A percentile compares a stretch with the other conserved stretches of the same genome.
These are phyloP conservation scores for Scheffersomyces spartinae DNA, from an alignment of 805 yeast genomes.

Conservation along the genomic window DNA sequence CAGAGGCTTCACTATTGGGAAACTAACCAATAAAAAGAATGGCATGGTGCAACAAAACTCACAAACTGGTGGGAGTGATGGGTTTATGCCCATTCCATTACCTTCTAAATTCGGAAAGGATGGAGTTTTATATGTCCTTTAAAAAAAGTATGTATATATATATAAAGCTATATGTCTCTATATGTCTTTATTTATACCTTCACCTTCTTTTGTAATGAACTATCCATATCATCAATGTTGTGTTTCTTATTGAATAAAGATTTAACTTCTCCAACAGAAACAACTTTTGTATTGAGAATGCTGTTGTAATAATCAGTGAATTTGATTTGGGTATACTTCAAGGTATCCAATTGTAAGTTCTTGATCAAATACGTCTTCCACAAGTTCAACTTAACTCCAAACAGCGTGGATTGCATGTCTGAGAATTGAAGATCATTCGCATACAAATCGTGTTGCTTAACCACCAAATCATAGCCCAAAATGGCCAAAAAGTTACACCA, in stretches of 20 bases:
- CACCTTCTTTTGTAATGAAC: no score
- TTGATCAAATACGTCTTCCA: conserved; percentile 17
- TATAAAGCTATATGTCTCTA: no score
- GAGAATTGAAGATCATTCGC: conserved; percentile 8
- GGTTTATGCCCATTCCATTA: conserved; percentile 35
- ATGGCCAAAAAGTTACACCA: conserved; percentile 33
- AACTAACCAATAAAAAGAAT: conserved; percentile 23
- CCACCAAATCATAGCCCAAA: conserved; percentile 31
- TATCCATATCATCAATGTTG: no score
- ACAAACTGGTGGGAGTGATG: conserved; percentile 18
- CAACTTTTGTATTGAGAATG: no score
- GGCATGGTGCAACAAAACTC: conserved; percentile 23
- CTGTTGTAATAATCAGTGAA: conserved; percentile 16
- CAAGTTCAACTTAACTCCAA: conserved; percentile 13
- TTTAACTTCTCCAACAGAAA: no score
- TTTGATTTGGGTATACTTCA: conserved; percentile 13
- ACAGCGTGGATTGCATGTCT: no score
- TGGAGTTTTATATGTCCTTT: conserved; percentile 64
- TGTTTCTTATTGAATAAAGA: no score
- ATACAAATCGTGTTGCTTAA: conserved; percentile 15
- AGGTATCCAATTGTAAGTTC: conserved; percentile 11
- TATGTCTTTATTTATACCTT: no score
- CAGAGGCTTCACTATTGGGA: conserved; percentile 62
- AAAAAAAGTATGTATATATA: no score
- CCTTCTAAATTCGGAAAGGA: conserved; percentile 56